A percentile compares a stretch with the other conserved stretches of the same genome.
phyloP scores from a whole-genome alignment of 75 land plant genomes.

The Pinus albicaulis region DNA sequence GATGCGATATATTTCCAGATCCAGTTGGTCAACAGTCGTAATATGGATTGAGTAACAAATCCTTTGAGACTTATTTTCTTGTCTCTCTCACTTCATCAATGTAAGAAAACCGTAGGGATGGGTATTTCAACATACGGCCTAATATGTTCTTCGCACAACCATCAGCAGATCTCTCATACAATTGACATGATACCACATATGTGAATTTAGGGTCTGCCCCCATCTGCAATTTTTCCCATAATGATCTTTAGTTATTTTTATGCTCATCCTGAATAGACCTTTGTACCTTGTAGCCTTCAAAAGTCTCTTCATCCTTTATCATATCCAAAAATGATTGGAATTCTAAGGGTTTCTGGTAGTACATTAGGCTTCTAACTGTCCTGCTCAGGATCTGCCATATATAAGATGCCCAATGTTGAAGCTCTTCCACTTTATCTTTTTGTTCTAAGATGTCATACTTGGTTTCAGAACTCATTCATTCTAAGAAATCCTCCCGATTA shows the following conservation, averaged over 20 bases:
- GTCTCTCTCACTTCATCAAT: conserved; percentile 79
- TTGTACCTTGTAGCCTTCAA: conserved; percentile 63
- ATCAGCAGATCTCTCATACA: conserved; percentile 82
- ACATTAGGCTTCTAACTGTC: conserved; percentile 99
- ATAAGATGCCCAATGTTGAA: conserved; percentile 92
- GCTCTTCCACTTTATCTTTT: conserved; percentile 46
- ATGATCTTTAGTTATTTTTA: conserved; percentile 51
- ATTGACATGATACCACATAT: conserved; percentile 97
- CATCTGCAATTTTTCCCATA: conserved; percentile 83
- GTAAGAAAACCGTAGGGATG: conserved; percentile 88
- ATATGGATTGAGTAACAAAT: conserved; percentile 32
- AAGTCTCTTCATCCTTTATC: conserved; percentile 63
- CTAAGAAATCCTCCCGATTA: neutral
- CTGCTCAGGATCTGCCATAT: conserved; percentile 87
- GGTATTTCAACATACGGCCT: conserved; percentile 84
- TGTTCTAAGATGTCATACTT: conserved; percentile 46
- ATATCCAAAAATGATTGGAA: conserved; percentile 96
- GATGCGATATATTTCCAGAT: conserved; percentile 80
- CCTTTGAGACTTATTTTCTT: conserved; percentile 35
- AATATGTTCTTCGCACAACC: conserved; percentile 77
- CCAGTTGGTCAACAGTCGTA: conserved; percentile 40
- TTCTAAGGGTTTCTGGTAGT: conserved; percentile 84
- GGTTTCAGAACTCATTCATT: conserved; percentile 30
- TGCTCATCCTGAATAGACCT: conserved; percentile 30
- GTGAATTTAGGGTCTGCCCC: conserved; percentile 97